phyloP scores from a whole-genome alignment of 2,329 filamentous ascomycete genomes.

The Trichoderma gracile region DNA sequence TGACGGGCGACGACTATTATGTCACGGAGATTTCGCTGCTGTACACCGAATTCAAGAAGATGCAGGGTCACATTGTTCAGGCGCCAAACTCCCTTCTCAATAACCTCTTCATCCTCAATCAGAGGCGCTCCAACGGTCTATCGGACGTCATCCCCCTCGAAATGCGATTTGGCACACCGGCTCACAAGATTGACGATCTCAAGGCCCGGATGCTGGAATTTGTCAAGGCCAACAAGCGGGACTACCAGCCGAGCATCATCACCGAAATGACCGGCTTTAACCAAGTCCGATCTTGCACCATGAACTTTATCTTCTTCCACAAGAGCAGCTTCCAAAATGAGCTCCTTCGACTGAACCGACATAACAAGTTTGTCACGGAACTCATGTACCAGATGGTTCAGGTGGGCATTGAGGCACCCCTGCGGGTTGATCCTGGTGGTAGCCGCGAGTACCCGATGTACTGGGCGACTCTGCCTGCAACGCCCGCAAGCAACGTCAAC shows the following conservation, averaged over 20 bases:
- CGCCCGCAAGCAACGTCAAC: slow-evolving; percentile 38
- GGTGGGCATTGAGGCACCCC: slow-evolving; percentile 80
- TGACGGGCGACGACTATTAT: slow-evolving; percentile 89
- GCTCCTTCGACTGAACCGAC: slow-evolving; percentile 79
- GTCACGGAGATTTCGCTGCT: slow-evolving; percentile 91
- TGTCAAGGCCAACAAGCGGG: slow-evolving; percentile 80
- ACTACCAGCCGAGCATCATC: slow-evolving; percentile 82
- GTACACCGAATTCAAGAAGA: slow-evolving; percentile 98
- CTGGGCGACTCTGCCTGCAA: slow-evolving; percentile 43
- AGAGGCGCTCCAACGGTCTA: slow-evolving; percentile 82
- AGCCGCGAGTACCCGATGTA: slow-evolving; percentile 68
- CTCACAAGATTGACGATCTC: slow-evolving; percentile 79
- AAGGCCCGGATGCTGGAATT: slow-evolving; percentile 81
- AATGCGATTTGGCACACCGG: slow-evolving; percentile 84
- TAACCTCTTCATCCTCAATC: slow-evolving; percentile 90
- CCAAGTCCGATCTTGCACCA: slow-evolving; percentile 79
- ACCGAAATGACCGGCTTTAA: slow-evolving; percentile 79
- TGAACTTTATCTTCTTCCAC: slow-evolving; percentile 97
- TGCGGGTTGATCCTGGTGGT: slow-evolving; percentile 61
- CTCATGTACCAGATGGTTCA: slow-evolving; percentile 84
- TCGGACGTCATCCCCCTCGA: slow-evolving; percentile 82
- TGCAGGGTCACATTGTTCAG: slow-evolving; percentile 95
- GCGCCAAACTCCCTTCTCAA: slow-evolving; percentile 94
- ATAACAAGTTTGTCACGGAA: slow-evolving; percentile 93
- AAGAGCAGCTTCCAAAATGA: slow-evolving; percentile 98